Percentiles rank a stretch among this genome's conserved stretches.
Conservation (phyloP, 345 rosid genomes). For the Mallotus nudiflorus region DNA sequence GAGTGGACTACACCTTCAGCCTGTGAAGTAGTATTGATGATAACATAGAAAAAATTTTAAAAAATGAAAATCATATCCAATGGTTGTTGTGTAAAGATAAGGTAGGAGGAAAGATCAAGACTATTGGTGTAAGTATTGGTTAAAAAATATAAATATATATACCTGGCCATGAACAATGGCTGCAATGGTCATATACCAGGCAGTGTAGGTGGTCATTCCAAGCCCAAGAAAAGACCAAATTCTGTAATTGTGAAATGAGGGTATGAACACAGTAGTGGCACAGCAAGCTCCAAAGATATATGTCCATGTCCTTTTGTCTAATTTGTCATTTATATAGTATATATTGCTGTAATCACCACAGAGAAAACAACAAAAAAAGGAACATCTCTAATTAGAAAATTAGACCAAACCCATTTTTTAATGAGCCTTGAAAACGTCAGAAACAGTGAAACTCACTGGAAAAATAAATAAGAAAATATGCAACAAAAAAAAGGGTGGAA, state of each 20-base stretch:
- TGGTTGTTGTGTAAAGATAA: neutral
- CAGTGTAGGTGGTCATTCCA: conserved; percentile 84
- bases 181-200: conserved; percentile 80
- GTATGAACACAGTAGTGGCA: conserved; percentile 75
- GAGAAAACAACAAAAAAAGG: too few relatives aligned
- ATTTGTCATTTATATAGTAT: conserved; percentile 69
- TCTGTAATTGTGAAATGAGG: conserved; percentile 82
- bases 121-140: neutral
- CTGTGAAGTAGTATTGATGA: conserved; percentile 23
- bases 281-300: conserved; percentile 91
- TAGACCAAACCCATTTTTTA: conserved; percentile 11
- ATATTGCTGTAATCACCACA: conserved; percentile 54
- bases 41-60: neutral
- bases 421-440: neutral
- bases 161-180: conserved; percentile 73
- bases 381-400: conserved; percentile 8
- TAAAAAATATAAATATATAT: neutral
- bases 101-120: neutral
- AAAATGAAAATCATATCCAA: conserved; percentile 1
- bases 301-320: conserved; percentile 92
- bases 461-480: too few relatives aligned
- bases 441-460: neutral
- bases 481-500: too few relatives aligned
- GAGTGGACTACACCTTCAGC: conserved; percentile 62
- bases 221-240: conserved; percentile 87